phyloP scores from a whole-genome alignment of 2,329 filamentous ascomycete species.

The Talaromyces sp. region DNA sequence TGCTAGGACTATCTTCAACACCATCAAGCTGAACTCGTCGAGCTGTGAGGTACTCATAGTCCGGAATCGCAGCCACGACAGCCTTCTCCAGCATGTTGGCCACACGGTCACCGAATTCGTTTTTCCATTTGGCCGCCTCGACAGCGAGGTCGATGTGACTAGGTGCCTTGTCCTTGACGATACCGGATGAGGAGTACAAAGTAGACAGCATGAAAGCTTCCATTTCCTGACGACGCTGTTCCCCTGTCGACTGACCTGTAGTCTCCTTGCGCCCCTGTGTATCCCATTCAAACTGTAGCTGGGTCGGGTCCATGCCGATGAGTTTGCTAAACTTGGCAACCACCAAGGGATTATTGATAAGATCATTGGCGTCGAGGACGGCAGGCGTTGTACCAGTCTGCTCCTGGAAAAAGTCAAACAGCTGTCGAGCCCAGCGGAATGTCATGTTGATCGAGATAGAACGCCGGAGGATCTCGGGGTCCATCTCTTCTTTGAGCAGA shows the following conservation, averaged over 20 bases:
- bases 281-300: constrained; percentile 28
- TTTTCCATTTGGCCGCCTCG: constrained; percentile 30
- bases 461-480: constrained; percentile 13
- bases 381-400: constrained; percentile 20
- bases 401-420: constrained; percentile 31
- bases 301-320: constrained; percentile 27
- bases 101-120: constrained; percentile 27
- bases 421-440: constrained; percentile 23
- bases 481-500: constrained; percentile 12
- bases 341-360: constrained; percentile 28
- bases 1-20: not conserved
- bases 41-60: constrained; percentile 34
- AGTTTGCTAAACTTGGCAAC: constrained; percentile 22
- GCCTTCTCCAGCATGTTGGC: constrained; percentile 19
- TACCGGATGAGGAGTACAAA: constrained; percentile 24
- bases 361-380: constrained; percentile 34
- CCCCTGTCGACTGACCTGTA: not conserved
- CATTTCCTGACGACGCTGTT: not conserved
- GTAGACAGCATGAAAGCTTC: constrained; percentile 18
- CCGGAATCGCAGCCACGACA: constrained; percentile 29
- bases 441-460: constrained; percentile 20
- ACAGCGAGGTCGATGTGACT: constrained; percentile 25
- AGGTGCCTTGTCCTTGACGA: constrained; percentile 27
- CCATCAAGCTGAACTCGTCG: constrained; percentile 13
- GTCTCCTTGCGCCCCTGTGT: constrained; percentile 7